A percentile compares a stretch with the other conserved stretches of the same genome.
Conservation (phyloP, 1,139 yeast genomes). For the Scheffersomyces segobiensis region DNA sequence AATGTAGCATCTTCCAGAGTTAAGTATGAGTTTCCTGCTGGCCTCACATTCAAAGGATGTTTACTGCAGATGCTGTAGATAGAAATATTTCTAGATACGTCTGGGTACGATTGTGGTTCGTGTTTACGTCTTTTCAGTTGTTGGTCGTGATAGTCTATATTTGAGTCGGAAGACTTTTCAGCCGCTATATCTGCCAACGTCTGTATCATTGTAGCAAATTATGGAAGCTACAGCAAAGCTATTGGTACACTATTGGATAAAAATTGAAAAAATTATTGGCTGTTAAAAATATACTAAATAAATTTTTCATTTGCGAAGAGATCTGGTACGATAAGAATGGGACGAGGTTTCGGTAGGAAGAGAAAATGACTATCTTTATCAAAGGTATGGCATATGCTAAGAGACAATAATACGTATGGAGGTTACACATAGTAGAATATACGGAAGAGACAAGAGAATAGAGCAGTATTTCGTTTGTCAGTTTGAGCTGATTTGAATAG, state of each 20-base stretch:
- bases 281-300: not conserved
- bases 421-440: not conserved
- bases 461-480: not conserved
- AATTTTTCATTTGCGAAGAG: not conserved
- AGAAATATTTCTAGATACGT: slow-evolving; percentile 23
- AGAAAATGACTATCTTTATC: not conserved
- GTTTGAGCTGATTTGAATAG: not conserved
- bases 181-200: not conserved
- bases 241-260: too few relatives aligned
- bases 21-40: slow-evolving; percentile 61
- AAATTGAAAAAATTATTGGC: not conserved
- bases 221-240: not conserved
- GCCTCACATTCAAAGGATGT: slow-evolving; percentile 78
- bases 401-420: not conserved
- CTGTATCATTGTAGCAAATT: not conserved
- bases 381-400: not conserved
- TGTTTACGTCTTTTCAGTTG: slow-evolving; percentile 5
- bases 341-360: not conserved
- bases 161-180: not conserved
- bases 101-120: slow-evolving; percentile 7
- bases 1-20: slow-evolving; percentile 18
- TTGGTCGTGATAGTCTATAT: not conserved
- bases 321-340: not conserved
- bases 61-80: slow-evolving; percentile 26
- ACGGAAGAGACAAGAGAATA: too few relatives aligned